phyloP scores from a whole-genome alignment of 2,329 filamentous ascomycete species.

The Aspergillus awamori region DNA sequence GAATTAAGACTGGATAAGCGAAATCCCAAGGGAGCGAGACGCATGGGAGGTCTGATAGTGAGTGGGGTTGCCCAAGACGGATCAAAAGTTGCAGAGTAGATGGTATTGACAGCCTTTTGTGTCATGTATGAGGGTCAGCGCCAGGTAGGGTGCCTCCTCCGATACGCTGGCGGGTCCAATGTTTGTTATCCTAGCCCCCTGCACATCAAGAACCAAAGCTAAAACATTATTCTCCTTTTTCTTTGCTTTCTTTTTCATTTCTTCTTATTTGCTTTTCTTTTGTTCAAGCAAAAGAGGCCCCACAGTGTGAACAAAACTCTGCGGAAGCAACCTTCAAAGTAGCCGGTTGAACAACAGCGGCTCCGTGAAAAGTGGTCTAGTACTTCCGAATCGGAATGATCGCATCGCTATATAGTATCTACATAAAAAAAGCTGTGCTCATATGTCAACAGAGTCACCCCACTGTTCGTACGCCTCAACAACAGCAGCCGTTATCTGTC shows the following conservation, averaged over 20 bases:
- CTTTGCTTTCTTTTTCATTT: too few species aligned
- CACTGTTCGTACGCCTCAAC: conserved; percentile 62
- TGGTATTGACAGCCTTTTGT: background rate
- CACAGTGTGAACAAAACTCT: too few species aligned
- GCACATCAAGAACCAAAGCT: too few species aligned
- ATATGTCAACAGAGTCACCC: conserved; percentile 35
- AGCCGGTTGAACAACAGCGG: too few species aligned
- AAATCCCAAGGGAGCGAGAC: background rate
- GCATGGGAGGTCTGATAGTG: background rate
- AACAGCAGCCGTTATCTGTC: conserved; percentile 63
- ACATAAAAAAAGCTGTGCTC: background rate
- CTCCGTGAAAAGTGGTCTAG: background rate
- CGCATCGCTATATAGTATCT: background rate
- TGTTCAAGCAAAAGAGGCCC: too few species aligned
- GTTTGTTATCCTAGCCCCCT: too few species aligned
- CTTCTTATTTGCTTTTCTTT: too few species aligned
- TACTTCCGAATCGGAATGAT: background rate
- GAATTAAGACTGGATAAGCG: background rate
- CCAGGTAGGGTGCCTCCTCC: background rate
- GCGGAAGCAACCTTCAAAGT: too few species aligned
- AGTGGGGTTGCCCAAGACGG: background rate
- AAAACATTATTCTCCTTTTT: too few species aligned
- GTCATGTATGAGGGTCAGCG: background rate
- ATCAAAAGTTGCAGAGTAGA: background rate
- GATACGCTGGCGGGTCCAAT: too few species aligned